Percentiles rank a stretch among this genome's conserved stretches.
Conservation (phyloP, 2,329 filamentous ascomycete species). For the Chaetomiaceae sp. region DNA sequence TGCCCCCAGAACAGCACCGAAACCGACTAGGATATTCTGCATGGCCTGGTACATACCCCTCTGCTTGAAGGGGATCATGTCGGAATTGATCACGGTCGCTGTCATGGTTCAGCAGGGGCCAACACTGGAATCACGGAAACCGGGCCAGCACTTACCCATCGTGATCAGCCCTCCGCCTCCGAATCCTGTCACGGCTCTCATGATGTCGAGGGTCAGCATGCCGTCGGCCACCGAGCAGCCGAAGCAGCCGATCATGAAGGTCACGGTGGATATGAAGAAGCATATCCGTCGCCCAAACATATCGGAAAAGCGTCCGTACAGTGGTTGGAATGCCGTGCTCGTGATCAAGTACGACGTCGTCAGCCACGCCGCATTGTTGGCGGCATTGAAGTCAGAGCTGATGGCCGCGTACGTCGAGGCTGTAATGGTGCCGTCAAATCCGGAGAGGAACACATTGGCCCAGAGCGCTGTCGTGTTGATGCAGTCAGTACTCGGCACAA, state of each 20-base stretch:
- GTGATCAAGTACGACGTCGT: conserved; percentile 69
- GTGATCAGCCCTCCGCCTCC: conserved; percentile 65
- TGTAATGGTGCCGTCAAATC: conserved; percentile 69
- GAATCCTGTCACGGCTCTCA: conserved; percentile 63
- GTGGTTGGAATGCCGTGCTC: conserved; percentile 65
- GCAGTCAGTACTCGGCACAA: background rate
- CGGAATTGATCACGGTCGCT: conserved; percentile 50
- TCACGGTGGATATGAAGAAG: conserved; percentile 59
- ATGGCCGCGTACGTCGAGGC: conserved; percentile 70
- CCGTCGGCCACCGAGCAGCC: conserved; percentile 59
- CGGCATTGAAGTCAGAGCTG: conserved; percentile 66
- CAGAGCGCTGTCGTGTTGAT: conserved; percentile 1
- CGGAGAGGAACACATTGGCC: conserved; percentile 58
- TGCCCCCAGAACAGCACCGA: conserved; percentile 58
- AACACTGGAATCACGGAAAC: too few relatives aligned
- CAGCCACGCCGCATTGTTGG: conserved; percentile 70
- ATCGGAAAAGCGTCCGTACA: conserved; percentile 67
- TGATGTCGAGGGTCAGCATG: conserved; percentile 56
- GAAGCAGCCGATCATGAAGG: conserved; percentile 58
- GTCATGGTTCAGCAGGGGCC: conserved; percentile 37
- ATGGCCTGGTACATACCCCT: conserved; percentile 57
- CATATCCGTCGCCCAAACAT: conserved; percentile 59
- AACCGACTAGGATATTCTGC: conserved; percentile 57
- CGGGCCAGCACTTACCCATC: conserved; percentile 48
- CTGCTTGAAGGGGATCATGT: conserved; percentile 54